phyloP scores from a whole-genome alignment of 345 rosid species.

The Heritiera littoralis region DNA sequence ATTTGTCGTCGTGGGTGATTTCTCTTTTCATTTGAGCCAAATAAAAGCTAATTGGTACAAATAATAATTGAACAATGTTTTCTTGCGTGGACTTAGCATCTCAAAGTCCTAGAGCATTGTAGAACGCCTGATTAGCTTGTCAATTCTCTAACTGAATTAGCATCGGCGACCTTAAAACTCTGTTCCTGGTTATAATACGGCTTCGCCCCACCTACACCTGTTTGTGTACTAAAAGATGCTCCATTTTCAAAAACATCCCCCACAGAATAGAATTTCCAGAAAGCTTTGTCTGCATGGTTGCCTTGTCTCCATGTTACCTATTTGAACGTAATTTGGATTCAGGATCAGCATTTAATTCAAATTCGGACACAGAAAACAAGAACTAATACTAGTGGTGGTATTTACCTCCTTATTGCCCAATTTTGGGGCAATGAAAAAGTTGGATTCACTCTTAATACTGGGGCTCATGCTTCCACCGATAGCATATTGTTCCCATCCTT shows the following conservation, averaged over 20 bases:
- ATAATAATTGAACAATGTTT: background rate
- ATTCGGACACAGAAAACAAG: too few relatives aligned
- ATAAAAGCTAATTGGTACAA: too few relatives aligned
- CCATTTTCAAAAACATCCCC: conserved; percentile 59
- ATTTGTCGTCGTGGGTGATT: too few relatives aligned
- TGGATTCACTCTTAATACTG: conserved; percentile 73
- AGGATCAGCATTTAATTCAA: background rate
- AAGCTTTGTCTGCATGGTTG: conserved; percentile 21
- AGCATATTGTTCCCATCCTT: conserved; percentile 81
- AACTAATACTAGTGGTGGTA: background rate
- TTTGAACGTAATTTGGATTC: background rate
- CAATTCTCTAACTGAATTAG: conserved; percentile 38
- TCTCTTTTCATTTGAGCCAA: too few relatives aligned
- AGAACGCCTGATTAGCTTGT: conserved; percentile 59
- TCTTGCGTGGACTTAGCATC: conserved; percentile 23
- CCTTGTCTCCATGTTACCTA: conserved; percentile 62
- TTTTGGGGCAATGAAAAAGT: conserved; percentile 63
- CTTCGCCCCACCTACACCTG: conserved; percentile 48
- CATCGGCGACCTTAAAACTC: conserved; percentile 47
- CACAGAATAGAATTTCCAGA: conserved; percentile 65
- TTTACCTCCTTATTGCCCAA: conserved; percentile 46
- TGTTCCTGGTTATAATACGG: conserved; percentile 47
- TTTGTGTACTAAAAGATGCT: conserved; percentile 48
- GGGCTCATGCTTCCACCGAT: conserved; percentile 86
- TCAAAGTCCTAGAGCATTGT: conserved; percentile 37